phyloP scores from a whole-genome alignment of 2,329 filamentous ascomycete species.

The Nigrospora oryzae region DNA sequence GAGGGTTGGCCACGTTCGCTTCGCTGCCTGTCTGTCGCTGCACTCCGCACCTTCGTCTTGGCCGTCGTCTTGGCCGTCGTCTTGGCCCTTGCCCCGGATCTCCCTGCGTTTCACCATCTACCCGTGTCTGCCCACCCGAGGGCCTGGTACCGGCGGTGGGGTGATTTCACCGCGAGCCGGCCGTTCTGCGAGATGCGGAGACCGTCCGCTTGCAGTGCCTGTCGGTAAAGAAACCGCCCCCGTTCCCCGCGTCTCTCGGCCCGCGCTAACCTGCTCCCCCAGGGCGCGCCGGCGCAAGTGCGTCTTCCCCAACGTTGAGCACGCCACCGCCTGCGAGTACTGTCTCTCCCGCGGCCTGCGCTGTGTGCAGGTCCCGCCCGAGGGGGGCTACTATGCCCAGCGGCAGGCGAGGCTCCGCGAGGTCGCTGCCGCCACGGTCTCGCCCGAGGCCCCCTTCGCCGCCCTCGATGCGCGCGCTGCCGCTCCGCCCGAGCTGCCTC shows the following conservation, averaged over 20 bases:
- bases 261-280: background rate
- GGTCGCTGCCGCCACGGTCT: background rate
- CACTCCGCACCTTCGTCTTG: too few relatives aligned
- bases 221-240: slow-evolving; percentile 1
- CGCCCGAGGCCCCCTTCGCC: background rate
- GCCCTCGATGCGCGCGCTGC: background rate
- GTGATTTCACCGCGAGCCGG: background rate
- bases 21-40: too few relatives aligned
- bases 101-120: too few relatives aligned
- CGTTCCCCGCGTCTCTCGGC: background rate
- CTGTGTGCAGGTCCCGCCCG: slow-evolving; percentile 3
- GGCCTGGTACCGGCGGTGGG: background rate
- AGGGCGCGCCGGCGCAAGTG: slow-evolving; percentile 5
- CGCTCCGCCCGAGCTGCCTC: slow-evolving; percentile 1
- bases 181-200: slow-evolving; percentile 1
- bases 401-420: slow-evolving; percentile 2
- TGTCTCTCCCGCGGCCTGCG: slow-evolving; percentile 3
- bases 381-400: slow-evolving; percentile 4
- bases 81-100: too few relatives aligned
- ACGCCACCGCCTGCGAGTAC: slow-evolving; percentile 3
- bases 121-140: too few relatives aligned
- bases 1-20: too few relatives aligned
- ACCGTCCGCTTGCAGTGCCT: slow-evolving; percentile 4
- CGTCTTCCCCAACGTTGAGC: background rate
- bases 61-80: too few relatives aligned